Evolutionary conservation across 169 alveolate species (phyloP), one percentile per base, ranked within the genome.

Genomic region (Cryptosporidium ubiquitum): DNA sequence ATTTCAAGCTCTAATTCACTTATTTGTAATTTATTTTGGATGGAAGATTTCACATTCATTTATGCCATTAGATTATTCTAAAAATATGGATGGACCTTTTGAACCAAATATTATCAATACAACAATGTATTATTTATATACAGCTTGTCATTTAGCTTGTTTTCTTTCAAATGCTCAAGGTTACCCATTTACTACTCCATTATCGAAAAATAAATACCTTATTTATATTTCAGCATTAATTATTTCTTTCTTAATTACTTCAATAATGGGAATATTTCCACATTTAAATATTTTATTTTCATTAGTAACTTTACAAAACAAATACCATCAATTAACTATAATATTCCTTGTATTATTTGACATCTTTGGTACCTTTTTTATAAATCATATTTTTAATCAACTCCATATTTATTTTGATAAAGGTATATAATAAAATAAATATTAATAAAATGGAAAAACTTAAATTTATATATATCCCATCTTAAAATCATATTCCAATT

Each of bases 71-170:
- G 84, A 89, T 40, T 93, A 92, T 71, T 79, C 84, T 40, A 94
- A 93, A 40, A 92, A 93, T 44, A 69, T 95, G n/a, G 97, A 96
- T 70, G 95, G 94, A 29, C 95, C 93, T 2, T 95, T 96, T 86
- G 93, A 93, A 84, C 97, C 98, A 10, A 95, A 95, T 68, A 68
- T 94, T 40, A 96, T 95, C 42, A 96, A 96, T 93, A 94, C 98
- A 12, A 93, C 94, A 37, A 93, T 95, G 70, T 96, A 85, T 89
- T 93, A 94, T 91, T 86, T 93, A 57, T 91, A 94, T 58, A 94
- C 94, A 91, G 91, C 93, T 39, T 89, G 93, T 79, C 96, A 94
- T 86, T 68, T 94, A 42, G 85, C 96, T 26, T 92, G 95, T 40
- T 96, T 95, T 91, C 91, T 95, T 2, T 91, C 96, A 68, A 96